These are phyloP conservation scores for Hysterium pulicare DNA, from an alignment of 2,329 filamentous ascomycete species.

Conservation along the genomic window DNA sequence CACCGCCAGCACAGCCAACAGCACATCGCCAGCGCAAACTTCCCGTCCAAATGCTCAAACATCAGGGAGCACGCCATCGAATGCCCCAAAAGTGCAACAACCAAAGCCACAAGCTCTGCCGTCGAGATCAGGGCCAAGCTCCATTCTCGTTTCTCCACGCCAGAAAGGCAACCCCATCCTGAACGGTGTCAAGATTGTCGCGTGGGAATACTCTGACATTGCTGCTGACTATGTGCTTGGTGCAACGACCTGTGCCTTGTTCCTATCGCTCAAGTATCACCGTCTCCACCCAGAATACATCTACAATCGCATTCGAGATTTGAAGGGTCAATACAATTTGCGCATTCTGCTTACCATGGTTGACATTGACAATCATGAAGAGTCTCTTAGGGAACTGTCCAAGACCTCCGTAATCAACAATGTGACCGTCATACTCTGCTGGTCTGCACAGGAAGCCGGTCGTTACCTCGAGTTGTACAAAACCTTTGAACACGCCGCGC, in stretches of 20 bases:
- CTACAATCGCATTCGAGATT: conserved; percentile 81
- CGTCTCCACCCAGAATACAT: conserved; percentile 97
- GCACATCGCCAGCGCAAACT: conserved; percentile 14
- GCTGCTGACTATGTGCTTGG: conserved; percentile 90
- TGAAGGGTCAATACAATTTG: conserved; percentile 82
- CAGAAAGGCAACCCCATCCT: conserved; percentile 95
- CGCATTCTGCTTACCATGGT: conserved; percentile 87
- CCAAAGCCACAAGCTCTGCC: conserved; percentile 85
- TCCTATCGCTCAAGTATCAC: conserved; percentile 94
- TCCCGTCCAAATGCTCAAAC: conserved; percentile 5
- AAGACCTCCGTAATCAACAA: conserved; percentile 93
- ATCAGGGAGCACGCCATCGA: conserved; percentile 6
- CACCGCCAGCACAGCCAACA: conserved; percentile 10
- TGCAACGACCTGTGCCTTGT: conserved; percentile 82
- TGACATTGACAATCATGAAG: conserved; percentile 92
- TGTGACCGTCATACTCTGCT: conserved; percentile 86
- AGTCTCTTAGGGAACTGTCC: conserved; percentile 80
- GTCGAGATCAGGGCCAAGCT: conserved; percentile 62
- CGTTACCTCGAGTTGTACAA: conserved; percentile 95
- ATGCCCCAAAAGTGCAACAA: conserved; percentile 62
- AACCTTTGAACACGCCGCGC: conserved; percentile 83
- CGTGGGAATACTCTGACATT: conserved; percentile 98
- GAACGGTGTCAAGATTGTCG: conserved; percentile 72
- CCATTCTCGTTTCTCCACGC: conserved; percentile 84
- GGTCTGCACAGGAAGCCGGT: conserved; percentile 89